Evolutionary conservation across 2,329 filamentous ascomycete species (phyloP).

Genomic region (Venturiaceae sp.): DNA sequence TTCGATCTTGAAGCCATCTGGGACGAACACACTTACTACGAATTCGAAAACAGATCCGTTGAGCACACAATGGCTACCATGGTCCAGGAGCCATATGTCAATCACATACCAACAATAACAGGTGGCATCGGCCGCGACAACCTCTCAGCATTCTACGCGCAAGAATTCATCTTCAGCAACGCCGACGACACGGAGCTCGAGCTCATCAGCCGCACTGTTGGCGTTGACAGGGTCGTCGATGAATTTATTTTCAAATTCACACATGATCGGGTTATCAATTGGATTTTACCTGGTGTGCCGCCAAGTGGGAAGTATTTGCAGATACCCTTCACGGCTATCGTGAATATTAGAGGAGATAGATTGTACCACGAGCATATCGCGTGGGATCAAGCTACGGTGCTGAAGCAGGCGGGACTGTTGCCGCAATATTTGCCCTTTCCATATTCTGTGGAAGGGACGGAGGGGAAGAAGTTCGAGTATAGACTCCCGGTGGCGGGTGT

Average conservation of each 20-base stretch:
- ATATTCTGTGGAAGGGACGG: conserved; percentile 35
- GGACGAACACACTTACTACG: conserved; percentile 66
- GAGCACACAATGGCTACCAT: conserved; percentile 72
- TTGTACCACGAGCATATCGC: conserved; percentile 62
- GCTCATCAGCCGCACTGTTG: conserved; percentile 60
- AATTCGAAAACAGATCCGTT: conserved; percentile 60
- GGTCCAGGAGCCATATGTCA: conserved; percentile 71
- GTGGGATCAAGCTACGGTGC: conserved; percentile 57
- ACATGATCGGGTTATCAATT: conserved; percentile 54
- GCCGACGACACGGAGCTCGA: conserved; percentile 57
- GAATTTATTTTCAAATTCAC: conserved; percentile 60
- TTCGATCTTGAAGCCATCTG: conserved; percentile 71
- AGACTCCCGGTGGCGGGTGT: conserved; percentile 49
- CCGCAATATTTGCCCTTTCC: conserved; percentile 57
- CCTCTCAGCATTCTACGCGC: conserved; percentile 57
- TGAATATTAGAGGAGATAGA: conserved; percentile 58
- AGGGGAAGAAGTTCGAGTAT: conserved; percentile 44
- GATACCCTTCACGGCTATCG: conserved; percentile 55
- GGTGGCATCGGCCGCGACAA: conserved; percentile 58
- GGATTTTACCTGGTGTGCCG: conserved; percentile 52
- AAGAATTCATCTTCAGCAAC: conserved; percentile 70
- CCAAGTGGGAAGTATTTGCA: conserved; percentile 44
- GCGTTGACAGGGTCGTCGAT: conserved; percentile 58
- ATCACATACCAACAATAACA: conserved; percentile 61
- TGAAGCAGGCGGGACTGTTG: conserved; percentile 52